phyloP scores from a whole-genome alignment of 2,329 filamentous ascomycete genomes.

The Penicillium sp. region DNA sequence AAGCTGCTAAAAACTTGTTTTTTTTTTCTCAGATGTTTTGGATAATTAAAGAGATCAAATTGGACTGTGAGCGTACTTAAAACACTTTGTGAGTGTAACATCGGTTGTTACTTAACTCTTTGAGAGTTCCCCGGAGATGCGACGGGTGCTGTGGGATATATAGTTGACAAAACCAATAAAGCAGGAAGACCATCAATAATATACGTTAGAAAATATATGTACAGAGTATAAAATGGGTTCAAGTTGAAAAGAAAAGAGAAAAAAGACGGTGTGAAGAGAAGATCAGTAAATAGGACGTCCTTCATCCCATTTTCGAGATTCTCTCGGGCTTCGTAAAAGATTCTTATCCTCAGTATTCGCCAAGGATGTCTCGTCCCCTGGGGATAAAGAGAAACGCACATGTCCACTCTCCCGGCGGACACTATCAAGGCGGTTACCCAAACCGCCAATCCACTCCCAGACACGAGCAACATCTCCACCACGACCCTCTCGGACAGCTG shows the following conservation, averaged over 20 bases:
- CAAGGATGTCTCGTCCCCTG: slow-evolving; percentile 19
- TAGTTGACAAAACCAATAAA: not conserved
- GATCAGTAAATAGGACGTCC: slow-evolving; percentile 39
- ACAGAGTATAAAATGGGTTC: slow-evolving; percentile 6
- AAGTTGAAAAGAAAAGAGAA: not conserved
- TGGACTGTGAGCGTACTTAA: too few relatives aligned
- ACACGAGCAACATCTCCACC: slow-evolving; percentile 56
- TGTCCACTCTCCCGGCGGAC: slow-evolving; percentile 23
- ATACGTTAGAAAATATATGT: slow-evolving; percentile 13
- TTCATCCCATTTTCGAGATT: slow-evolving; percentile 38
- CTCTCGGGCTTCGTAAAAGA: slow-evolving; percentile 22
- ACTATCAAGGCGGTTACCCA: slow-evolving; percentile 45
- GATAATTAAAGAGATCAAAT: too few relatives aligned
- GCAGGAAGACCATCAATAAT: slow-evolving; percentile 8
- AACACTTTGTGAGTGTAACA: too few relatives aligned
- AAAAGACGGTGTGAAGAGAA: not conserved
- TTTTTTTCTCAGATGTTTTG: not conserved
- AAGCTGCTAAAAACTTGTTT: too few relatives aligned
- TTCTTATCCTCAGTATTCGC: slow-evolving; percentile 10
- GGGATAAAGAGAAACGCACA: slow-evolving; percentile 25
- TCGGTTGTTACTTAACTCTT: not conserved
- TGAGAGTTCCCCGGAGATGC: not conserved
- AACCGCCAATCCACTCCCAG: slow-evolving; percentile 67
- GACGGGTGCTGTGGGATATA: not conserved
- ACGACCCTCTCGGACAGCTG: slow-evolving; percentile 62